These are phyloP conservation scores for Debaryomycetaceae sp. DNA, from an alignment of 1,139 yeast genomes.

Conservation along the genomic window DNA sequence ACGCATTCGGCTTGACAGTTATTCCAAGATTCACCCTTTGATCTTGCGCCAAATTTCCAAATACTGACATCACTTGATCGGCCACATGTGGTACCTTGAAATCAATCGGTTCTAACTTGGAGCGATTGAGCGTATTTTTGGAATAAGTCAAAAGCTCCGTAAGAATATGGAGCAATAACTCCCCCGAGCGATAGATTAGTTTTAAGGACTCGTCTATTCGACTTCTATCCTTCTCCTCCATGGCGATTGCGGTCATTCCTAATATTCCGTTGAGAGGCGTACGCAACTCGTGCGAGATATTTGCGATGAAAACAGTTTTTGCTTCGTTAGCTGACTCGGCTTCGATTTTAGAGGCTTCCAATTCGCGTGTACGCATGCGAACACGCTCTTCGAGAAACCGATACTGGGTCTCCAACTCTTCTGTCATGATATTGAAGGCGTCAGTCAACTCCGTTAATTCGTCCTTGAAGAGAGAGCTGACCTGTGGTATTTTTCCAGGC, in stretches of 20 bases:
- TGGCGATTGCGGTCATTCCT: constrained; percentile 91
- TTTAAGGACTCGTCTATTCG: constrained; percentile 59
- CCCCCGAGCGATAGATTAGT: constrained; percentile 80
- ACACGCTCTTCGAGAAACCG: constrained; percentile 81
- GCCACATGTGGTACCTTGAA: constrained; percentile 70
- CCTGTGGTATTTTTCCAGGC: constrained; percentile 42
- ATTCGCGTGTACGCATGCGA: constrained; percentile 73
- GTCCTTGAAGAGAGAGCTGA: constrained; percentile 58
- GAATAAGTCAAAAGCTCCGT: constrained; percentile 85
- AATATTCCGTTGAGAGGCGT: constrained; percentile 92
- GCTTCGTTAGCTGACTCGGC: constrained; percentile 95
- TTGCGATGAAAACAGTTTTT: constrained; percentile 87
- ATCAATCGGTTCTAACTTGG: constrained; percentile 69
- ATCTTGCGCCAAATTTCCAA: constrained; percentile 71
- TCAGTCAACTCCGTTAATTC: constrained; percentile 81
- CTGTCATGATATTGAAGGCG: constrained; percentile 86
- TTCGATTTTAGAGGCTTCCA: constrained; percentile 77
- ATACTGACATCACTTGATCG: constrained; percentile 77
- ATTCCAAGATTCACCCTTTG: constrained; percentile 60
- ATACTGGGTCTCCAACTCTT: constrained; percentile 75
- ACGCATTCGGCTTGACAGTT: constrained; percentile 45
- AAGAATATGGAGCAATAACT: constrained; percentile 70
- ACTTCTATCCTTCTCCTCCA: constrained; percentile 64
- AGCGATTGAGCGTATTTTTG: constrained; percentile 75
- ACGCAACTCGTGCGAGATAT: constrained; percentile 87